phyloP scores from a whole-genome alignment of 371 early-diverging fungal species.

The Capillidium rhysosporum region DNA sequence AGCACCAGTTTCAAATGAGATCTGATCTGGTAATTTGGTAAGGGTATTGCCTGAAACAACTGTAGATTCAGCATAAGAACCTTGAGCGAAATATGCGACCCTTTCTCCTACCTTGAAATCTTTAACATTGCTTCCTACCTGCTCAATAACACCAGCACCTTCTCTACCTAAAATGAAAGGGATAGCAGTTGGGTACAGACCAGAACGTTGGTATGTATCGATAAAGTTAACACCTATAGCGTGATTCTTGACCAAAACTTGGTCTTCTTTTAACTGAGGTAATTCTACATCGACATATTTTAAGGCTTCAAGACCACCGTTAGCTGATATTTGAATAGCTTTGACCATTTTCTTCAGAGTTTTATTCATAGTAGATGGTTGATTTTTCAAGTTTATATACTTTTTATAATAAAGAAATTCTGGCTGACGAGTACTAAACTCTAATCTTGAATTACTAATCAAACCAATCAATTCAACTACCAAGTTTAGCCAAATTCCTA shows the following conservation, averaged over 20 bases:
- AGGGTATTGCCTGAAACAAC: conserved; percentile 19
- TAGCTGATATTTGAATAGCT: conserved; percentile 42
- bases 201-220: conserved; percentile 81
- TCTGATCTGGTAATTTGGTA: conserved; percentile 27
- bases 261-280: conserved; percentile 25
- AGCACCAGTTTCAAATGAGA: conserved; percentile 40
- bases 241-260: conserved; percentile 59
- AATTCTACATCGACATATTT: conserved; percentile 24
- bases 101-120: conserved; percentile 59
- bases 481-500: too few species aligned
- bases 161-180: conserved; percentile 67
- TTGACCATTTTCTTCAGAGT: conserved; percentile 21
- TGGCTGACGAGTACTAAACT: too few species aligned
- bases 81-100: conserved; percentile 47
- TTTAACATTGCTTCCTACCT: conserved; percentile 42
- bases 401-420: too few species aligned
- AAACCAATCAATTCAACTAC: too few species aligned
- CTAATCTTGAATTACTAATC: too few species aligned
- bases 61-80: conserved; percentile 64
- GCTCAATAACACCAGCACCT: conserved; percentile 63
- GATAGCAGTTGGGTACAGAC: conserved; percentile 47
- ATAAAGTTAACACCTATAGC: conserved; percentile 78
- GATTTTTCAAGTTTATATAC: too few species aligned
- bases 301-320: conserved; percentile 55
- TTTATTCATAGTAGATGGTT: neutral